Conservation (phyloP, 345 rosid genomes). For the Tarenaya hassleriana region DNA sequence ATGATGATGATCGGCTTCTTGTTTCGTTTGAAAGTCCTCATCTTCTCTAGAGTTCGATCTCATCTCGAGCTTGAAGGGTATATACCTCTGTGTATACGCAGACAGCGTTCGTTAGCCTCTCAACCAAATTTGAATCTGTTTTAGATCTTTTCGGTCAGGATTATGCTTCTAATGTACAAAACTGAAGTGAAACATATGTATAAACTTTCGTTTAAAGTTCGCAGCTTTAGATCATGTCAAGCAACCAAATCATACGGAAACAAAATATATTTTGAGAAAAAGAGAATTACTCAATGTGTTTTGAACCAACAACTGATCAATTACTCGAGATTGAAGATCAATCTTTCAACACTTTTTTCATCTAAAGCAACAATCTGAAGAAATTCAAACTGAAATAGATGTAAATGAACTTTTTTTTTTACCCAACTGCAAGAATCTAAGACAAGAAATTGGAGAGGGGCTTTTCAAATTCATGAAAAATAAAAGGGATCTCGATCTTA, state of each 20-base stretch:
- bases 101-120: no score
- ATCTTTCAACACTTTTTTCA: not conserved
- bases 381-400: constrained; percentile 4
- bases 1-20: constrained; percentile 39
- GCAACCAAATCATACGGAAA: not conserved
- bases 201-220: no score
- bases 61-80: constrained; percentile 36
- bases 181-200: constrained; percentile 27
- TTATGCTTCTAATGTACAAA: constrained; percentile 1
- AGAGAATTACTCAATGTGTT: not conserved
- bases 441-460: not conserved
- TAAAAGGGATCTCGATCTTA: not conserved
- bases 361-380: constrained; percentile 12
- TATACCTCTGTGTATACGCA: no score
- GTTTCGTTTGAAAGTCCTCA: constrained; percentile 39
- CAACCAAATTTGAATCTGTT: no score
- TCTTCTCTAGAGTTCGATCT: constrained; percentile 46
- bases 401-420: constrained; percentile 11
- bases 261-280: not conserved
- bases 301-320: no score
- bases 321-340: not conserved
- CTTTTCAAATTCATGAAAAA: constrained; percentile 2
- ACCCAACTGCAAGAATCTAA: not conserved
- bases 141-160: not conserved
- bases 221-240: not conserved